Evolutionary conservation across 2,329 filamentous ascomycete species (phyloP).

Genomic region (Fusarium devonianum): DNA sequence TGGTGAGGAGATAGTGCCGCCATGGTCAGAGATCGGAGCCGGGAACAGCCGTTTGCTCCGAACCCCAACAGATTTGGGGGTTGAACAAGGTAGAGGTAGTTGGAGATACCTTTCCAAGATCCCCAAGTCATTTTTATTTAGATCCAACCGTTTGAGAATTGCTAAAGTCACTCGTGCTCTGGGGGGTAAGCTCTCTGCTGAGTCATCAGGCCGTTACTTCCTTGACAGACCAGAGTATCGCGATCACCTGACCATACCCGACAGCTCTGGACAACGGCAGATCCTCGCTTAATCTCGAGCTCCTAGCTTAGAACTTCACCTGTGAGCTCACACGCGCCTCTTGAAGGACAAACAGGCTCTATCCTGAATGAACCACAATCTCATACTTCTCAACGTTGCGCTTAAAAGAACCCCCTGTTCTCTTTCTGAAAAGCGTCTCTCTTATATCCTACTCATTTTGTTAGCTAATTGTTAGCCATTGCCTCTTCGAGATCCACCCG

Average conservation of each 20-base stretch:
- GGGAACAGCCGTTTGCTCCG: slow-evolving; percentile 29
- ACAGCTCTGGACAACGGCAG: slow-evolving; percentile 16
- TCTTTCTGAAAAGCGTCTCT: too few relatives aligned
- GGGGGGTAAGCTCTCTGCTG: background rate
- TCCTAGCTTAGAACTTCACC: slow-evolving; percentile 30
- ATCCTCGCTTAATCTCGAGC: slow-evolving; percentile 29
- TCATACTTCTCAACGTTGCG: background rate
- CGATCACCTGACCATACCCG: slow-evolving; percentile 20
- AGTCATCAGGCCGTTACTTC: slow-evolving; percentile 17
- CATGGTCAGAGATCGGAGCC: slow-evolving; percentile 18
- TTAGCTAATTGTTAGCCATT: too few relatives aligned
- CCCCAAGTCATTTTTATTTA: too few relatives aligned
- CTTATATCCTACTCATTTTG: too few relatives aligned
- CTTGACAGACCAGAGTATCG: background rate
- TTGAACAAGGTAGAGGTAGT: slow-evolving; percentile 4
- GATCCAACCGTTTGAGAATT: too few relatives aligned
- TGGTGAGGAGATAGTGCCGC: slow-evolving; percentile 21
- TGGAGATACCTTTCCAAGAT: slow-evolving; percentile 17
- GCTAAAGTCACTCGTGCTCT: too few relatives aligned
- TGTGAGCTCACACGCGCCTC: slow-evolving; percentile 29
- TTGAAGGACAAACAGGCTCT: slow-evolving; percentile 15
- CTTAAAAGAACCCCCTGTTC: too few relatives aligned
- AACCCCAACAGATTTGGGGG: slow-evolving; percentile 35
- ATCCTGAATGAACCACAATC: slow-evolving; percentile 13
- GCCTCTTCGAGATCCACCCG: slow-evolving; percentile 19